Evolutionary conservation across 495 filamentous ascomycete species (phyloP), one percentile per base, ranked within the genome.

Genomic region (Xylaria telfairii): DNA sequence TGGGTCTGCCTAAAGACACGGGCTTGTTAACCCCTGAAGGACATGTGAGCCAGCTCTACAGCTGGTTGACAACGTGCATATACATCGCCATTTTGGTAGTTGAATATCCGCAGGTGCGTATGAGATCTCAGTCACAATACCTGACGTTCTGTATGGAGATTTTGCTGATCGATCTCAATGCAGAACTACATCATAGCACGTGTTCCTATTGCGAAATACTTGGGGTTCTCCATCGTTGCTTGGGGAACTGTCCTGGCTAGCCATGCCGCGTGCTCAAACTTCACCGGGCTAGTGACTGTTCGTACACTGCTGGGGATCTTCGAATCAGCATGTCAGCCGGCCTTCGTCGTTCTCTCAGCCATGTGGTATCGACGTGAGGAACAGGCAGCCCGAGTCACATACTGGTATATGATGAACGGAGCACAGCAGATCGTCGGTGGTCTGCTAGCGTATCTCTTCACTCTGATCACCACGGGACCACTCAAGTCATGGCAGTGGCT

Each of bases 301-400:
- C 87, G 91, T 5, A 90, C 86, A 17, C 76, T 93, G 13, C 82
- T 92, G 3, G 91, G 91, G 67, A 84, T 90, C 51, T 92, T 91
- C 73, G 91, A 93, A 69, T 90, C 90, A 17, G 88, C 85, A 66
- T 90, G 87, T 75, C 87, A 90, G 73, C 90, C 90, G 0, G 84
- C 83, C 44, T 86, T 88, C 68, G 78, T 93, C 17, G 75, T 92
- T 37, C 80, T 92, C 24, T 90, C 87, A 0, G 83, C 87, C n/a
- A 92, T 92, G 86, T 93, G 91, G 90, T 92, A 92, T 76, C 89
- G 86, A 53, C 85, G 90, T 12, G 84, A 90, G 61, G 90, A 93
- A 70, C 90, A 92, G 76, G 86, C 90, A 0, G 79, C 82, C 0
- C 87, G 87, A 0, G 89, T 92, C 0, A 89, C 89, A 0, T 91